Conservation (phyloP, 768 basidiomycete species). For the Tremella mesenterica region DNA sequence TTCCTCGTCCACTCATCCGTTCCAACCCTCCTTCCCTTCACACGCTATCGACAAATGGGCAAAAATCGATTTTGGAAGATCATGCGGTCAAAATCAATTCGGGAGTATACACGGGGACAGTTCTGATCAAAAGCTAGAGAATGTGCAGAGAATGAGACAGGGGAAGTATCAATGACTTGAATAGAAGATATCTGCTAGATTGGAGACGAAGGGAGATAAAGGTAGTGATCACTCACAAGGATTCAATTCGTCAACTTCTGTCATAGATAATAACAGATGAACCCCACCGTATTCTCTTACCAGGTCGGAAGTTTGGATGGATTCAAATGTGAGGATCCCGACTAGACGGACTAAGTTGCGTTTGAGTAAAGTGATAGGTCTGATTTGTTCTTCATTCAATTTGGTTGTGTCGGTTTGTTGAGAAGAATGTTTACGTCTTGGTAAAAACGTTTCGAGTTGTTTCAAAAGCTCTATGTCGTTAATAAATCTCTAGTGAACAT, state of each 20-base stretch:
- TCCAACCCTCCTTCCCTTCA: background rate
- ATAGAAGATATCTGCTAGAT: background rate
- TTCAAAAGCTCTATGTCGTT: slow-evolving; percentile 57
- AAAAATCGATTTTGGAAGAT: too few relatives aligned
- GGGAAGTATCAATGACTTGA: background rate
- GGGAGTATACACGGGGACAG: too few relatives aligned
- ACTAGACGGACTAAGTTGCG: slow-evolving; percentile 80
- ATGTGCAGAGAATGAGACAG: slow-evolving; percentile 4
- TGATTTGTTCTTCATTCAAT: slow-evolving; percentile 42
- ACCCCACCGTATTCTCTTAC: slow-evolving; percentile 65
- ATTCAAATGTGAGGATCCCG: slow-evolving; percentile 63
- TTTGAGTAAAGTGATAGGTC: slow-evolving; percentile 73
- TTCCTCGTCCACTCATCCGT: background rate
- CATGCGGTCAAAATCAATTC: too few relatives aligned
- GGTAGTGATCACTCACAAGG: slow-evolving; percentile 61
- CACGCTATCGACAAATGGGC: too few relatives aligned
- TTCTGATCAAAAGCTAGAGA: too few relatives aligned
- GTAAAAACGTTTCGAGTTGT: slow-evolving; percentile 70
- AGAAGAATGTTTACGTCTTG: slow-evolving; percentile 61
- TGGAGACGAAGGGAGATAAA: background rate
- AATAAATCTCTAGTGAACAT: background rate
- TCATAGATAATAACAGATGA: slow-evolving; percentile 73
- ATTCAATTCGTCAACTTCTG: slow-evolving; percentile 81
- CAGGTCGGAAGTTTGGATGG: slow-evolving; percentile 63
- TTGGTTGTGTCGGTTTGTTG: slow-evolving; percentile 26